phyloP scores from a whole-genome alignment of 1,284 basidiomycete species.

The Ceratobasidium sp. region DNA sequence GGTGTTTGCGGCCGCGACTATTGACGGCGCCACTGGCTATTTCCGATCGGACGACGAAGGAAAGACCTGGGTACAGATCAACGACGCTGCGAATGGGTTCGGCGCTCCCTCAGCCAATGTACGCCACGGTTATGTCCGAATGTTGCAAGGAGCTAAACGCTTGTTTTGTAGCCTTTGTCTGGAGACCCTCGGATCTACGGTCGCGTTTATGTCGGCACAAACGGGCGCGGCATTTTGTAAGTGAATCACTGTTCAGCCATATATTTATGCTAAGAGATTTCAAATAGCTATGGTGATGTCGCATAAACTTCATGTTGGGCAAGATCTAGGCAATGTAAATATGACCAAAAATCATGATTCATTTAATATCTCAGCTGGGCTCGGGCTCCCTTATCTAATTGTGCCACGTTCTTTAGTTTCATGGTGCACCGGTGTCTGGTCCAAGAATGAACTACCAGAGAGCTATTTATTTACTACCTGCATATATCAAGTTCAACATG shows the following conservation, averaged over 20 bases:
- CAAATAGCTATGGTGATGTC: constrained; percentile 20
- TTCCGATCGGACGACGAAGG: constrained; percentile 66
- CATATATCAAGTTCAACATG: constrained; percentile 14
- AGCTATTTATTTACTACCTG: background rate
- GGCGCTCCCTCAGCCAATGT: constrained; percentile 58
- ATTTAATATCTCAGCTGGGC: background rate
- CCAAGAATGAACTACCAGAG: background rate
- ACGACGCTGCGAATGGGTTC: constrained; percentile 66
- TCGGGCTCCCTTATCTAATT: background rate
- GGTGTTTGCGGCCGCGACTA: constrained; percentile 62
- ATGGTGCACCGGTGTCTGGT: background rate
- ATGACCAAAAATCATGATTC: background rate
- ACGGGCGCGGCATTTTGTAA: constrained; percentile 69
- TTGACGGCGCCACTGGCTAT: constrained; percentile 57
- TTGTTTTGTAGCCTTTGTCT: background rate
- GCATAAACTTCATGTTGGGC: background rate
- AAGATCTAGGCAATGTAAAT: too few species aligned
- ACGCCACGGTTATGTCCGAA: constrained; percentile 41
- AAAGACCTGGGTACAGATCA: constrained; percentile 64
- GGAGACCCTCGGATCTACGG: constrained; percentile 30
- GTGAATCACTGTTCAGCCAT: too few species aligned
- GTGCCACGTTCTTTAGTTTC: background rate
- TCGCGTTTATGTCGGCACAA: constrained; percentile 67
- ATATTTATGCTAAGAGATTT: background rate
- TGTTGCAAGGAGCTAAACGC: constrained; percentile 54